Percentiles rank a stretch among this genome's conserved stretches.
Evolutionary conservation across 192 early-diverging fungal genomes (phyloP).

Genomic region (Gaertneriomyces sp.): DNA sequence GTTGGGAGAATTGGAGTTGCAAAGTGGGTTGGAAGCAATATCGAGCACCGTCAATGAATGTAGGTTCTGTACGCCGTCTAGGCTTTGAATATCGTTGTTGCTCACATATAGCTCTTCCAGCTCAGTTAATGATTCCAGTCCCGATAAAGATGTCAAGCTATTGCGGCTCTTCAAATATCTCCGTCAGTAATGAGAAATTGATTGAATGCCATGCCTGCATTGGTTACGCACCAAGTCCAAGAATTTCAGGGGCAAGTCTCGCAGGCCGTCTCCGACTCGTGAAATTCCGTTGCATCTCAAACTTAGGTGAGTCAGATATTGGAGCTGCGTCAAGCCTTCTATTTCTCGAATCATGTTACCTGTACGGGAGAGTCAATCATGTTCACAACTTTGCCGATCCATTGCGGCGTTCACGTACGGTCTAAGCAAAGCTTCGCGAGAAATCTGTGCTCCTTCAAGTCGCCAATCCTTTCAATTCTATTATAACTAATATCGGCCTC

Average conservation of each 20-base stretch:
- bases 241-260: slow-evolving; percentile 41
- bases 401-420: slow-evolving; percentile 24
- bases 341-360: slow-evolving; percentile 25
- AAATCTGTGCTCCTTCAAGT: slow-evolving; percentile 44
- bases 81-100: slow-evolving; percentile 39
- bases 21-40: slow-evolving; percentile 33
- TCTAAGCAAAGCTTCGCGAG: slow-evolving; percentile 42
- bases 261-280: slow-evolving; percentile 35
- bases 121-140: slow-evolving; percentile 39
- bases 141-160: slow-evolving; percentile 32
- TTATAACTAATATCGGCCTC: slow-evolving; percentile 51
- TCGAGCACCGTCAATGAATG: slow-evolving; percentile 29
- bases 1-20: not conserved
- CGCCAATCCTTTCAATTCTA: slow-evolving; percentile 40
- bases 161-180: slow-evolving; percentile 21
- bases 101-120: slow-evolving; percentile 40
- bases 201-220: not conserved
- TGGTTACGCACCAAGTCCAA: slow-evolving; percentile 45
- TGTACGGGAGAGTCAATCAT: slow-evolving; percentile 7
- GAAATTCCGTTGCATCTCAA: slow-evolving; percentile 42
- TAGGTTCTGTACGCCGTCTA: slow-evolving; percentile 18
- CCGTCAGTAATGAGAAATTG: not conserved
- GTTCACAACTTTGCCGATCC: not conserved
- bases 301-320: slow-evolving; percentile 44
- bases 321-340: slow-evolving; percentile 36